These are phyloP conservation scores for Heliamphora exappendiculata DNA, from an alignment of 148 eudicot species.

Conservation along the genomic window DNA sequence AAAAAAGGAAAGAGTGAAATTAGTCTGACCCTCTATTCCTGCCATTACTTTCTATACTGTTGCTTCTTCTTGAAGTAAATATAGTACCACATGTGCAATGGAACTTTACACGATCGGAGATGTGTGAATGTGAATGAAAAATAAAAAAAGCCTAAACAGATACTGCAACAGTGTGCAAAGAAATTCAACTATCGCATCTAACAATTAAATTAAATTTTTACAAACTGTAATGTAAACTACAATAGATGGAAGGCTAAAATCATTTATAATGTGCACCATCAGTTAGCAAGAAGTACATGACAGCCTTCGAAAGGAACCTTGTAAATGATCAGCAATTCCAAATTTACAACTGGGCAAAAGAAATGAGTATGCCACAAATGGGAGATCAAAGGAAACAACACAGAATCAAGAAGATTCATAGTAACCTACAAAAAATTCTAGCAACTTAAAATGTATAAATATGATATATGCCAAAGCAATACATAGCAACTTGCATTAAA, in stretches of 20 bases:
- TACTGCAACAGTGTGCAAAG: background rate
- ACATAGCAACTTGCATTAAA: background rate
- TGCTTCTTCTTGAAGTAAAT: background rate
- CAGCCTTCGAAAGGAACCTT: background rate
- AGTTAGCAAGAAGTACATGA: background rate
- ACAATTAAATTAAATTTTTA: too few species aligned
- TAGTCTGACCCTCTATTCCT: too few species aligned
- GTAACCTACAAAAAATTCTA: too few species aligned
- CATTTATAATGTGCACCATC: background rate
- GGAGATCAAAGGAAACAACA: background rate
- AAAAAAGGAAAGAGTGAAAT: too few species aligned
- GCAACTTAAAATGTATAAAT: background rate
- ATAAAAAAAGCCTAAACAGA: background rate
- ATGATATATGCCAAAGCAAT: background rate
- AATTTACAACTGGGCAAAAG: background rate
- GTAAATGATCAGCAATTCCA: background rate
- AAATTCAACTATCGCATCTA: too few species aligned
- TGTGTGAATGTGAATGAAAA: too few species aligned
- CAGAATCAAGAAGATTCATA: background rate
- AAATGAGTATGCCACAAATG: background rate
- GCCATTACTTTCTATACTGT: background rate
- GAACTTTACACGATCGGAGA: background rate
- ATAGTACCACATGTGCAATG: background rate
- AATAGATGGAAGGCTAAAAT: background rate
- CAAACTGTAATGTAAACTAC: too few species aligned